Evolutionary conservation across 805 yeast genomes (phyloP).

Genomic region (Ogataea glucozyma): DNA sequence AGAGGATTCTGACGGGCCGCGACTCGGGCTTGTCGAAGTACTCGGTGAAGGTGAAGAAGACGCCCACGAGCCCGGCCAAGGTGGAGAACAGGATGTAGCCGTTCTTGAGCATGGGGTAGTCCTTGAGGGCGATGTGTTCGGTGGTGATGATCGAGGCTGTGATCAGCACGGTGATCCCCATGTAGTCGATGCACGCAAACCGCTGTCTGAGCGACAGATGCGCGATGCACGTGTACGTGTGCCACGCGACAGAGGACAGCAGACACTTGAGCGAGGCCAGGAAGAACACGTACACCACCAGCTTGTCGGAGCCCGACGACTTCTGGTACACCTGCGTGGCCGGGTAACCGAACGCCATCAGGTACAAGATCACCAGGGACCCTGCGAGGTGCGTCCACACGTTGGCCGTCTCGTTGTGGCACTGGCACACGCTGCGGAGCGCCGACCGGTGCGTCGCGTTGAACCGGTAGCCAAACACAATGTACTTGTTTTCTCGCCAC

Average conservation of each 20-base stretch:
- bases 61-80: constrained; percentile 69
- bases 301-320: constrained; percentile 42
- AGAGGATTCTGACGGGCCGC: constrained; percentile 73
- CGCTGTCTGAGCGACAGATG: constrained; percentile 59
- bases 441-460: constrained; percentile 62
- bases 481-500: constrained; percentile 91
- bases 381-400: constrained; percentile 93
- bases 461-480: constrained; percentile 84
- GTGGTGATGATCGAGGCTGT: constrained; percentile 87
- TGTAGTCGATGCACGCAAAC: constrained; percentile 92
- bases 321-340: constrained; percentile 48
- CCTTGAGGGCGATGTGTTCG: constrained; percentile 75
- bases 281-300: constrained; percentile 64
- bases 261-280: constrained; percentile 76
- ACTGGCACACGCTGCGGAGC: constrained; percentile 54
- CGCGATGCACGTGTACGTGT: constrained; percentile 82
- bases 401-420: constrained; percentile 88
- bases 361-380: constrained; percentile 53
- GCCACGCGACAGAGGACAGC: constrained; percentile 83
- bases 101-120: constrained; percentile 49
- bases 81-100: constrained; percentile 61
- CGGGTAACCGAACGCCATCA: constrained; percentile 67
- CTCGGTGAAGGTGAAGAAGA: constrained; percentile 88
- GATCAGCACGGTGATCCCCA: constrained; percentile 88
- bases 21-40: constrained; percentile 85